Evolutionary conservation across 805 yeast species (phyloP).

Genomic region (Kluyveromyces wickerhamii): DNA sequence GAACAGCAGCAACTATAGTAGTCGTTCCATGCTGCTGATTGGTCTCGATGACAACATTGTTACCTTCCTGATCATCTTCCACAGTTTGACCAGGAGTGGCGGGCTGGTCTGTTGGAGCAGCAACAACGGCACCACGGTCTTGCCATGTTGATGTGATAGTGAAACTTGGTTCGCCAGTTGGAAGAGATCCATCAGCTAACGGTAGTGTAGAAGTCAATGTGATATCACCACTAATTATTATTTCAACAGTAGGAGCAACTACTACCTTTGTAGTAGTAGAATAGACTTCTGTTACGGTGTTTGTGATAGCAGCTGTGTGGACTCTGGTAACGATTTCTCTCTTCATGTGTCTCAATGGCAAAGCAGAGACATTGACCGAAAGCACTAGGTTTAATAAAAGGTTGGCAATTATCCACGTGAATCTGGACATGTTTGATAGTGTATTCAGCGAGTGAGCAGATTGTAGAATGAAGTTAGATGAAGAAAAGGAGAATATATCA

Average conservation of each 20-base stretch:
- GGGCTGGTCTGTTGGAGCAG: conserved; percentile 10
- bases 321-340: conserved; percentile 42
- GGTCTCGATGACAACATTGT: conserved; percentile 4
- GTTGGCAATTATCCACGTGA: no score
- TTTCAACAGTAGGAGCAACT: conserved; percentile 36
- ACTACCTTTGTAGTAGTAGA: conserved; percentile 34
- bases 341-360: conserved; percentile 23
- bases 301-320: conserved; percentile 48
- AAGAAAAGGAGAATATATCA: no score
- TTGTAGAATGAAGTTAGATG: no score
- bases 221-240: conserved; percentile 31
- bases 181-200: conserved; percentile 28
- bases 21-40: no score
- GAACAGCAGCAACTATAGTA: conserved; percentile 2
- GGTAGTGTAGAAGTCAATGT: conserved; percentile 32
- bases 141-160: conserved; percentile 19
- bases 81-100: neutral
- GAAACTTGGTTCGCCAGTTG: conserved; percentile 31
- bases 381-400: neutral
- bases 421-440: no score
- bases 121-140: conserved; percentile 1
- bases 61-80: neutral
- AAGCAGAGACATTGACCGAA: conserved; percentile 12
- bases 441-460: no score
- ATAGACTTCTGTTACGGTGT: conserved; percentile 35